phyloP scores from a whole-genome alignment of 257 asterid genomes.

The Misopates orontium region DNA sequence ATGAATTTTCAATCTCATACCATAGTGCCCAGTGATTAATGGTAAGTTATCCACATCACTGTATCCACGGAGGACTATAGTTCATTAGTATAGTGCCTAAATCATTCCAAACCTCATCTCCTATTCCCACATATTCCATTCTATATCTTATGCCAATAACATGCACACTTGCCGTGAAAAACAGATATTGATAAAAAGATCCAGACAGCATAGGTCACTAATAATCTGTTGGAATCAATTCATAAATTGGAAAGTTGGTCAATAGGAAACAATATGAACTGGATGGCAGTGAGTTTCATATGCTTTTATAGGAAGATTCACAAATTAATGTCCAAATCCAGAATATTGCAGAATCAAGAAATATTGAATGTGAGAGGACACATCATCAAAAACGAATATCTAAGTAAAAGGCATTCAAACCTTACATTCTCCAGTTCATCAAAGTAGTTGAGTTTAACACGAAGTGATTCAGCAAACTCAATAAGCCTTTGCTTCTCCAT shows the following conservation, averaged over 20 bases:
- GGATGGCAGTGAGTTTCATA: background rate
- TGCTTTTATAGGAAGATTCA: background rate
- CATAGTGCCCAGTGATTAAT: too few relatives aligned
- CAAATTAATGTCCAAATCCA: background rate
- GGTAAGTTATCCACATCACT: too few relatives aligned
- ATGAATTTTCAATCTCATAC: too few relatives aligned
- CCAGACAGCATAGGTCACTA: slow-evolving; percentile 4
- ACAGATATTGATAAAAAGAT: background rate
- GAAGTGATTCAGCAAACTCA: slow-evolving; percentile 96
- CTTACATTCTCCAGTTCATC: slow-evolving; percentile 99
- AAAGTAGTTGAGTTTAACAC: slow-evolving; percentile 89
- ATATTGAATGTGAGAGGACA: slow-evolving; percentile 18
- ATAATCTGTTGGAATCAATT: background rate
- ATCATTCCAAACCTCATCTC: background rate
- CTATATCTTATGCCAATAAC: slow-evolving; percentile 11
- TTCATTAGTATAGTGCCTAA: background rate
- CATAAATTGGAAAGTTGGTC: slow-evolving; percentile 6
- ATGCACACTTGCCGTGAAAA: slow-evolving; percentile 6
- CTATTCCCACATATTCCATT: background rate
- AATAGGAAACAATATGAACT: background rate
- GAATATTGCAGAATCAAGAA: slow-evolving; percentile 17
- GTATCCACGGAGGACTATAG: background rate
- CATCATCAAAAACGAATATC: slow-evolving; percentile 24
- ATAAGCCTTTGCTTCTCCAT: slow-evolving; percentile 92
- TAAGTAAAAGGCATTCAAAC: slow-evolving; percentile 39